A percentile compares a stretch with the other conserved stretches of the same genome.
These are phyloP conservation scores for Zygotorulaspora sp. DNA, from an alignment of 805 yeast species.

Conservation along the genomic window DNA sequence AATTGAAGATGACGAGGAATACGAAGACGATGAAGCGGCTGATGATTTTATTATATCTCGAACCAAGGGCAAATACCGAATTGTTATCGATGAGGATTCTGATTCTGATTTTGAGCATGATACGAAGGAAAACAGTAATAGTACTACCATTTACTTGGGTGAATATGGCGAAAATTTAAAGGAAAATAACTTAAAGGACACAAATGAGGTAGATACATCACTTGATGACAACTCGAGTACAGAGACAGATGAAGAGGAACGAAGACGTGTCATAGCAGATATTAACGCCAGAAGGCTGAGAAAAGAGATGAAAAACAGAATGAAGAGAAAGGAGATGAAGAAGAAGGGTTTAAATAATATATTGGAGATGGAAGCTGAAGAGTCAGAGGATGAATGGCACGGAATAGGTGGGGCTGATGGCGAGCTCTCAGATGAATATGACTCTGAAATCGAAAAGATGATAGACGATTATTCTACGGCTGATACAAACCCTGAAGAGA, in stretches of 20 bases:
- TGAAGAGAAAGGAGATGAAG: constrained; percentile 43
- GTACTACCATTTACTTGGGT: constrained; percentile 27
- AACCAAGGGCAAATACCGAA: constrained; percentile 9
- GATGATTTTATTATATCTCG: constrained; percentile 16
- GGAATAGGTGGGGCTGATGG: constrained; percentile 76
- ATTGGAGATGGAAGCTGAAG: constrained; percentile 80
- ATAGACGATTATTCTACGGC: constrained; percentile 63
- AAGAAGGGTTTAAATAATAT: constrained; percentile 54
- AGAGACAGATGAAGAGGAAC: constrained; percentile 1
- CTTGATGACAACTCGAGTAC: not conserved
- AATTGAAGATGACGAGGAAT: constrained; percentile 13
- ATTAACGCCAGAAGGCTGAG: constrained; percentile 8
- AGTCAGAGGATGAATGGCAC: constrained; percentile 84
- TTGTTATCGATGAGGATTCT: constrained; percentile 3
- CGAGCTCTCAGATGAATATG: constrained; percentile 45
- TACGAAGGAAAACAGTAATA: constrained; percentile 2
- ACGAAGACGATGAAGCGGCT: constrained; percentile 24
- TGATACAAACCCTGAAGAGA: constrained; percentile 52
- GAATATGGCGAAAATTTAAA: constrained; percentile 28
- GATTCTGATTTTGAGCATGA: constrained; percentile 4
- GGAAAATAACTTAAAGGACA: not conserved
- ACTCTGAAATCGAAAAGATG: constrained; percentile 75
- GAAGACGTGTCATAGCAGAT: constrained; percentile 1
- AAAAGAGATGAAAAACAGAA: constrained; percentile 20
- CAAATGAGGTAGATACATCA: not conserved